phyloP scores from a whole-genome alignment of 1,284 basidiomycete species.

The Amylostereum areolatum region DNA sequence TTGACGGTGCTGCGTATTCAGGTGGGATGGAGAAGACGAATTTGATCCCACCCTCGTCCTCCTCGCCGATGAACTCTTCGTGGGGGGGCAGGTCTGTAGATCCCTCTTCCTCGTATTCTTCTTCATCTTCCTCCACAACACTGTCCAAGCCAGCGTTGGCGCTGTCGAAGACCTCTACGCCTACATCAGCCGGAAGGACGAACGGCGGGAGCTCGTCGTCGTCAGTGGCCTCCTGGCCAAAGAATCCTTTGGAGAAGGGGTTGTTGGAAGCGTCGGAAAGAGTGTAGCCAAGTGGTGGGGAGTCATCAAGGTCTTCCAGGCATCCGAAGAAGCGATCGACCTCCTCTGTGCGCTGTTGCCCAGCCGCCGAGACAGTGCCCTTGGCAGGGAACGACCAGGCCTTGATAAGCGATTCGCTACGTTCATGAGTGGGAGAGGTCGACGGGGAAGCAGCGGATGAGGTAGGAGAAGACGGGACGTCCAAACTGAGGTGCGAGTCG shows the following conservation, averaged over 20 bases:
- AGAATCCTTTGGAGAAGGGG: slow-evolving; percentile 42
- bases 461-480: slow-evolving; percentile 14
- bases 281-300: slow-evolving; percentile 29
- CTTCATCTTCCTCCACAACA: slow-evolving; percentile 40
- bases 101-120: slow-evolving; percentile 30
- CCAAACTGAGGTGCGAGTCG: slow-evolving; percentile 23
- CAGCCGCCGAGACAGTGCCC: slow-evolving; percentile 17
- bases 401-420: slow-evolving; percentile 48
- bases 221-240: slow-evolving; percentile 40
- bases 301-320: slow-evolving; percentile 53
- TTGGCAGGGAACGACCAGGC: slow-evolving; percentile 66
- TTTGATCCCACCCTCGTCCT: slow-evolving; percentile 56
- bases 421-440: slow-evolving; percentile 25
- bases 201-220: slow-evolving; percentile 44
- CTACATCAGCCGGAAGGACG: slow-evolving; percentile 44
- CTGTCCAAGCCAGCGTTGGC: slow-evolving; percentile 22
- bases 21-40: slow-evolving; percentile 60
- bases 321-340: slow-evolving; percentile 73
- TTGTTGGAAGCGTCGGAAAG: slow-evolving; percentile 37
- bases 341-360: slow-evolving; percentile 29
- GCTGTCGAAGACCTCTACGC: slow-evolving; percentile 35
- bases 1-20: slow-evolving; percentile 13
- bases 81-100: slow-evolving; percentile 26
- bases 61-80: slow-evolving; percentile 39
- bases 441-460: slow-evolving; percentile 19